Evolutionary conservation across 176 grass and related monocot species (phyloP), one percentile per base, ranked within the genome.

Genomic region (Oryza rufipogon): DNA sequence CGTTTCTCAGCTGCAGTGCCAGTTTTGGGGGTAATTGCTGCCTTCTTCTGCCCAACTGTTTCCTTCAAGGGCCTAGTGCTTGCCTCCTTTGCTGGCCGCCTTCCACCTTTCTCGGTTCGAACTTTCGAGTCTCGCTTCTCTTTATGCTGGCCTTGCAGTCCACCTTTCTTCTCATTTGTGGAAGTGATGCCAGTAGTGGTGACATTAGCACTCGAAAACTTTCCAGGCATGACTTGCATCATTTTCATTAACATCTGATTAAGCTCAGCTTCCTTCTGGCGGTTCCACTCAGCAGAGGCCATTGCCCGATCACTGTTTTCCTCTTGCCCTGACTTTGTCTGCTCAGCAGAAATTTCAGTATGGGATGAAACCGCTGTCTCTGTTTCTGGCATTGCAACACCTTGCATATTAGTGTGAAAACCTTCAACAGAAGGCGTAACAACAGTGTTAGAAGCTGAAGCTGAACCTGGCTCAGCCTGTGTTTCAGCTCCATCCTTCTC

Each of bases 201-300:
- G 45, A 72, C 64, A 82, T 84, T 90, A 68, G 67, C n/a, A 42
- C 52, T 80, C 44, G 74, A 70, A 74, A 92, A 89, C 46, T 94
- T 99, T 52, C 90, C 91, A 89, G 91, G 90, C 84, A 86, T 91
- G 81, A 86, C 91, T 69, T 92, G 81, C 93, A 99, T 96, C 93
- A 99, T 96, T 92, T 94, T 99, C 86, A 91, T 82, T 75, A 99
- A 88, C 91, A 99, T 96, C 74, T 96, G 91, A 87, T 94, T 96
- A 81, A 99, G 97, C 47, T 99, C 97, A 10, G 86, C 91, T 84
- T 96, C 97, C 75, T 99, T 99, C 84, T 94, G 93, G 14, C 86
- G 94, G 80, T 89, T 96, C 97, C 97, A 99, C 88, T 94, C 93
- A 52, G 90, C 86, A 74, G 97, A 96, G 68, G 81, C 56, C 46